These are phyloP conservation scores for Neurospora tetraspora DNA, from an alignment of 495 filamentous ascomycete genomes.

Conservation along the genomic window DNA sequence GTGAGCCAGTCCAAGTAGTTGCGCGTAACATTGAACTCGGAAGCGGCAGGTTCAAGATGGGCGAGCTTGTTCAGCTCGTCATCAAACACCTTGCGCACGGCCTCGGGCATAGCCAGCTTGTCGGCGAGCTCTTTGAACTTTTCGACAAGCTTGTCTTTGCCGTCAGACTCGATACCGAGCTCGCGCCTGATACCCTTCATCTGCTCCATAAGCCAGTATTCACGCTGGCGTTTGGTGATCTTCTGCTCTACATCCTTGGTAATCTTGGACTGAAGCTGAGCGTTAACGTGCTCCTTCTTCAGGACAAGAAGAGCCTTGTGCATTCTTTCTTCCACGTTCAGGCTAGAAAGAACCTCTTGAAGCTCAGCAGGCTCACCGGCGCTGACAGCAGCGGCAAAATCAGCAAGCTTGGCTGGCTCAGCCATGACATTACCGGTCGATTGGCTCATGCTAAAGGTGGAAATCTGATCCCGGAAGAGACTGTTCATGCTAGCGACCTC, in stretches of 20 bases:
- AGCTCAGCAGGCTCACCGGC: slow-evolving; percentile 83
- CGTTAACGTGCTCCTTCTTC: slow-evolving; percentile 97
- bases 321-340: slow-evolving; percentile 83
- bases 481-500: slow-evolving; percentile 88
- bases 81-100: slow-evolving; percentile 93
- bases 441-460: slow-evolving; percentile 90
- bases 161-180: slow-evolving; percentile 91
- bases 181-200: slow-evolving; percentile 98
- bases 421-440: slow-evolving; percentile 89
- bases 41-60: slow-evolving; percentile 88
- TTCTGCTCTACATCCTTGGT: slow-evolving; percentile 96
- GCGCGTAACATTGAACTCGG: slow-evolving; percentile 97
- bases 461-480: slow-evolving; percentile 96
- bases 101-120: slow-evolving; percentile 93
- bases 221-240: slow-evolving; percentile 94
- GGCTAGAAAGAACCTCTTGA: slow-evolving; percentile 81
- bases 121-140: slow-evolving; percentile 92
- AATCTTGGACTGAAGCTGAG: slow-evolving; percentile 93
- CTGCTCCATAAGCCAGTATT: slow-evolving; percentile 99
- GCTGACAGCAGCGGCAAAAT: slow-evolving; percentile 93
- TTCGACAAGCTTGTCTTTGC: slow-evolving; percentile 95
- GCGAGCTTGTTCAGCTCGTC: slow-evolving; percentile 96
- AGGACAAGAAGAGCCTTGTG: slow-evolving; percentile 82
- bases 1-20: slow-evolving; percentile 99
- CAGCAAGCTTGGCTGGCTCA: slow-evolving; percentile 87